These are phyloP conservation scores for Stellera chamaejasme DNA, from an alignment of 345 rosid genomes.

Conservation along the genomic window DNA sequence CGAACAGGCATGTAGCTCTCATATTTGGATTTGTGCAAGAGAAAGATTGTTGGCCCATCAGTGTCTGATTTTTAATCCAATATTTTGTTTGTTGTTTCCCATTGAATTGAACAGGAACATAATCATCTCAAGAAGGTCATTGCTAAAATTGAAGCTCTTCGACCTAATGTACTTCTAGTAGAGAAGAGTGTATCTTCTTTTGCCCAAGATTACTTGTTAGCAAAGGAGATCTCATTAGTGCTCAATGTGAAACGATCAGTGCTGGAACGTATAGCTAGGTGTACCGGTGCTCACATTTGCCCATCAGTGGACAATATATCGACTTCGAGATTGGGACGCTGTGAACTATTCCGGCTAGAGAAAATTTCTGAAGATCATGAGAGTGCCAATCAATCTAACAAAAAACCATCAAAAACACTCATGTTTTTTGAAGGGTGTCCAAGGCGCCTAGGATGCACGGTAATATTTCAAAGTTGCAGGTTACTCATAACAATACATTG, in stretches of 20 bases:
- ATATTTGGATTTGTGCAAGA: conserved; percentile 1
- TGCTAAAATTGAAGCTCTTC: conserved; percentile 78
- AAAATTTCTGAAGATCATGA: conserved; percentile 77
- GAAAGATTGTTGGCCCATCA: not conserved
- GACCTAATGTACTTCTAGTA: conserved; percentile 87
- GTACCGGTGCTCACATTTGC: conserved; percentile 76
- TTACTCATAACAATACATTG: too few species aligned
- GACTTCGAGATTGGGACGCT: conserved; percentile 59
- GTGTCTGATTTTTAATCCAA: not conserved
- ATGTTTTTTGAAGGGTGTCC: conserved; percentile 99
- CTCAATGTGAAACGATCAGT: conserved; percentile 77
- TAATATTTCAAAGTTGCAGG: conserved; percentile 21
- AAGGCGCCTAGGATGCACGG: conserved; percentile 98
- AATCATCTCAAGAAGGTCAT: conserved; percentile 81
- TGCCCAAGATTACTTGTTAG: conserved; percentile 74
- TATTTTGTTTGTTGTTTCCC: conserved; percentile 5
- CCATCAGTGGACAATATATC: conserved; percentile 64
- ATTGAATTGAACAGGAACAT: conserved; percentile 50
- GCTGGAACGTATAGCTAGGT: conserved; percentile 83
- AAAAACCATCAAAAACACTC: conserved; percentile 78
- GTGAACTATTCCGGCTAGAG: conserved; percentile 78
- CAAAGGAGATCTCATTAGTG: conserved; percentile 88
- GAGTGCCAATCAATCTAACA: conserved; percentile 47
- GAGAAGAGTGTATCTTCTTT: conserved; percentile 90
- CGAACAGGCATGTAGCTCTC: conserved; percentile 56